phyloP scores from a whole-genome alignment of 371 early-diverging fungal genomes.

The Mortierella sp. region DNA sequence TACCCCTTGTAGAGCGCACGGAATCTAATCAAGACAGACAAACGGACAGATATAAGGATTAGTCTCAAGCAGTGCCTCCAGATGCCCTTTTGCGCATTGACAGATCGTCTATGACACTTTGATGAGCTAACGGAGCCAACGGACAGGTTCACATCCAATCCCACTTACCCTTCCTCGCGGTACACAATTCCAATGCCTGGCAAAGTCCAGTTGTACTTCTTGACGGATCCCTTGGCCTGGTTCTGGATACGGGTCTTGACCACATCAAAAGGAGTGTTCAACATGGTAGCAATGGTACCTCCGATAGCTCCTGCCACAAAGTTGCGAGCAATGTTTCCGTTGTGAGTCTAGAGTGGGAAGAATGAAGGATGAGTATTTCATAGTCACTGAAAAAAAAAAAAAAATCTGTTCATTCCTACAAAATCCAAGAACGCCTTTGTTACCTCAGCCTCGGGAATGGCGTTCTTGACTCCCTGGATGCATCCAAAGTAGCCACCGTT shows the following conservation, averaged over 20 bases:
- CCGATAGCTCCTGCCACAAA: conserved; percentile 95
- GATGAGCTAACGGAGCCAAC: no score
- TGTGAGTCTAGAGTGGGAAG: conserved; percentile 23
- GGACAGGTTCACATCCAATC: not conserved
- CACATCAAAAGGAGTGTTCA: conserved; percentile 98
- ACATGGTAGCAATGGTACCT: conserved; percentile 93
- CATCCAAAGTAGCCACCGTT: conserved; percentile 93
- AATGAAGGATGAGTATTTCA: not conserved
- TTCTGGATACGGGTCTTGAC: conserved; percentile 97
- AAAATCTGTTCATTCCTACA: not conserved
- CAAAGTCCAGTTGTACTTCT: conserved; percentile 90
- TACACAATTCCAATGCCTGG: conserved; percentile 88
- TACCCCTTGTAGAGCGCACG: conserved; percentile 92
- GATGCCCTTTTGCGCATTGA: no score
- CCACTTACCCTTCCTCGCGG: conserved; percentile 87
- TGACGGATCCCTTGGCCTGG: conserved; percentile 68
- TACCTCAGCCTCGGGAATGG: conserved; percentile 86
- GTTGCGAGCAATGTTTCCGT: conserved; percentile 84
- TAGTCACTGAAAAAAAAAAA: not conserved
- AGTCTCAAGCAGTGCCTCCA: no score
- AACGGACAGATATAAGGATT: no score
- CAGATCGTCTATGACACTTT: no score
- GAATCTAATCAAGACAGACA: conserved; percentile 55
- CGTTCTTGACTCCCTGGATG: conserved; percentile 79
- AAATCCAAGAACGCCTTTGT: not conserved